Percentiles rank a stretch among this genome's conserved stretches.
Evolutionary conservation across 2,329 filamentous ascomycete species (phyloP).

Genomic region (Byssochlamys sp.): DNA sequence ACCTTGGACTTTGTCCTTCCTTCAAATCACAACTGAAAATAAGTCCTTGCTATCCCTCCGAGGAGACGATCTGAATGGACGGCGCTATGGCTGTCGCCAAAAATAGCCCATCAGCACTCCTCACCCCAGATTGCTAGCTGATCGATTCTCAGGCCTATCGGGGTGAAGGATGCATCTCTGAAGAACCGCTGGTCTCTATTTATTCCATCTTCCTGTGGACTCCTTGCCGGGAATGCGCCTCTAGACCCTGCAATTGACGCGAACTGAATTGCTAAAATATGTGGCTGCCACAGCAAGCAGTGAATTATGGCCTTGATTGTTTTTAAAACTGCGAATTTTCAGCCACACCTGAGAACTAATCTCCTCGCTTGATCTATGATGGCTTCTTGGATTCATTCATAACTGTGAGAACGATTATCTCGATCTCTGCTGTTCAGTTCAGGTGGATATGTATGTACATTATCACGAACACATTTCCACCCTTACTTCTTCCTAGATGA

Average conservation of each 20-base stretch:
- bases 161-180: neutral
- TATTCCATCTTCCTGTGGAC: neutral
- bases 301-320: neutral
- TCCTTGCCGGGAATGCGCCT: neutral
- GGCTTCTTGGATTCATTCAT: too few relatives aligned
- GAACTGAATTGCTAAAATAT: neutral
- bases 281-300: too few relatives aligned
- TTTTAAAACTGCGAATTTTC: too few relatives aligned
- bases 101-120: neutral
- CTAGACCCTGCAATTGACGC: neutral
- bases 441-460: too few relatives aligned
- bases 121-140: neutral
- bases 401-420: too few relatives aligned
- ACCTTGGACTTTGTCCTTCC: neutral
- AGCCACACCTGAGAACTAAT: too few relatives aligned
- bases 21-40: too few relatives aligned
- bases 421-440: too few relatives aligned
- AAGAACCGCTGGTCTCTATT: neutral
- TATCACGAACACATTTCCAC: too few relatives aligned
- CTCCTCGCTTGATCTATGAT: too few relatives aligned
- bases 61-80: neutral
- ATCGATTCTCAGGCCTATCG: neutral
- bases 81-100: neutral
- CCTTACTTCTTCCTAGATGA: too few relatives aligned
- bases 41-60: neutral